Evolutionary conservation across 208 protist species (phyloP), one percentile per base, ranked within the genome.

Genomic region (Leishmania braziliensis): DNA sequence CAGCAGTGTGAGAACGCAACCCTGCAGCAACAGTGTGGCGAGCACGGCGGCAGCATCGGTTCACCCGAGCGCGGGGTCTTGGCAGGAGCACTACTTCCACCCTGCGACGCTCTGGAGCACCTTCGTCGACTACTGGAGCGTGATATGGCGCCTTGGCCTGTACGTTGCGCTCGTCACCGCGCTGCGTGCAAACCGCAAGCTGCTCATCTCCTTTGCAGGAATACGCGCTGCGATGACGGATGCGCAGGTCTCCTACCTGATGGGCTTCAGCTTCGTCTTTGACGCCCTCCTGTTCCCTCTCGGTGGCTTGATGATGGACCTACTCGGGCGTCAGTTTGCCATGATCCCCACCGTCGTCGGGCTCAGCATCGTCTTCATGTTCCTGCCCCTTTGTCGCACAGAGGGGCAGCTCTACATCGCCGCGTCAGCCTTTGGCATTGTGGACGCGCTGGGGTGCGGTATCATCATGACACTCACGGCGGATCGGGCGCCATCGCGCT

Each of bases 381-480:
- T 94, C 2, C 84, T 96, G 26, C 89, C 91, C 10, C 75, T 93
- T 16, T 80, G 71, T 8, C 83, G 84, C 56, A 94, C 87, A 2
- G 53, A 62, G 58, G 16, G 20, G 39, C 82, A 88, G 70, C 81
- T 96, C 20, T 93, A 91, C 76, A 43, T 89, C 0, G 92, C 86
- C 46, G 53, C 90, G 10, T 76, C 85, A 10, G 75, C 83, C 5
- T 96, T 97, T 48, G 93, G 93, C 48, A 69, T 94, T 3, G 90
- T 87, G 0, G 93, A 96, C 80, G 87, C 92, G 1, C 87, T 98
- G 5, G 90, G 95, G n/a, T 96, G 90, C 77, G 95, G 92, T 6
- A 83, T 98, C 16, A 33, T 96, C 62, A 93, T 98, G 91, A 96
- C 92, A 29, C 85, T 96, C 68, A 92, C 89, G 18, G 92, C 93